Evolutionary conservation across 495 filamentous ascomycete genomes (phyloP).

Genomic region (Penicillium paxilli): DNA sequence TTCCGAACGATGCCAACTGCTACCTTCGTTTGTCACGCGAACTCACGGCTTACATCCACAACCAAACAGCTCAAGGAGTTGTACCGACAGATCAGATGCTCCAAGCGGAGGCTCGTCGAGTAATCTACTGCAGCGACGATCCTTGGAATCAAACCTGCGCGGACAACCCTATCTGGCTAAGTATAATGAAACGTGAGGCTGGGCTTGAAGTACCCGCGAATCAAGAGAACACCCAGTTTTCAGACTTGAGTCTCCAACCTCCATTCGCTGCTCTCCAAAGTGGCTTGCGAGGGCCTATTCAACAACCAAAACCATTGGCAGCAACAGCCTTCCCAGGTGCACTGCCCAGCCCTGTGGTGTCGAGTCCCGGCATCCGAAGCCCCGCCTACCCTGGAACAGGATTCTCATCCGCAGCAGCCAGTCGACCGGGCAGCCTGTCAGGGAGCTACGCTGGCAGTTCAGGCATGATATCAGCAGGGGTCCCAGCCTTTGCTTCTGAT

Average conservation of each 20-base stretch:
- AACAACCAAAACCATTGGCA: slow-evolving; percentile 33
- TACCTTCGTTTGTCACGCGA: slow-evolving; percentile 56
- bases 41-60: slow-evolving; percentile 55
- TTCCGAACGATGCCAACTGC: slow-evolving; percentile 43
- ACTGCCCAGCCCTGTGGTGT: slow-evolving; percentile 28
- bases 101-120: slow-evolving; percentile 61
- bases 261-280: slow-evolving; percentile 38
- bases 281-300: slow-evolving; percentile 29
- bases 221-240: slow-evolving; percentile 36
- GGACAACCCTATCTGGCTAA: slow-evolving; percentile 65
- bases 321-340: slow-evolving; percentile 22
- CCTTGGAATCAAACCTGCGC: slow-evolving; percentile 73
- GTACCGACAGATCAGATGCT: slow-evolving; percentile 61
- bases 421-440: slow-evolving; percentile 37
- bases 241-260: slow-evolving; percentile 41
- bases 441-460: slow-evolving; percentile 43
- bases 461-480: slow-evolving; percentile 31
- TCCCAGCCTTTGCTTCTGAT: slow-evolving; percentile 36
- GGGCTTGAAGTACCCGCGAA: slow-evolving; percentile 45
- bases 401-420: slow-evolving; percentile 36
- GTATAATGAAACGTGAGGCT: slow-evolving; percentile 64
- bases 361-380: slow-evolving; percentile 38
- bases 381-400: slow-evolving; percentile 36
- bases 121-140: slow-evolving; percentile 66
- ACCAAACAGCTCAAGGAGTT: slow-evolving; percentile 47